These are phyloP conservation scores for Rosa chinensis DNA, from an alignment of 306 rosid genomes.

Conservation along the genomic window DNA sequence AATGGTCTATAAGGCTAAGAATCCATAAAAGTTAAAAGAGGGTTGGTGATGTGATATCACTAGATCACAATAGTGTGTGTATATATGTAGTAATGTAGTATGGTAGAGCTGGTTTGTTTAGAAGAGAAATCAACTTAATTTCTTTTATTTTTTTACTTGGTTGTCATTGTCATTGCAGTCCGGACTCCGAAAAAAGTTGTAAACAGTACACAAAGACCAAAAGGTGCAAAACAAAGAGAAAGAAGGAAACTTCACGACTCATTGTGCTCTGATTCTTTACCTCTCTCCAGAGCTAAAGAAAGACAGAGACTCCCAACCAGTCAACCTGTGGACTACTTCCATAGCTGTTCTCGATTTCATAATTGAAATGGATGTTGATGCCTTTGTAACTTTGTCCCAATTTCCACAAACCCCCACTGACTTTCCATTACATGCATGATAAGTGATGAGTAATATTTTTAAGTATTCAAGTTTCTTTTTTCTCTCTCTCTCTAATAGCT, in stretches of 20 bases:
- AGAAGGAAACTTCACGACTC: not conserved
- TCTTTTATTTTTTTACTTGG: not conserved
- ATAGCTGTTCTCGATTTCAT: not conserved
- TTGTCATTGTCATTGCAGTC: not conserved
- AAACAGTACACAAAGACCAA: not conserved
- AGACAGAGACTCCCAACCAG: not conserved
- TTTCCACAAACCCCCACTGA: not conserved
- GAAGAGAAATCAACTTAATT: not conserved
- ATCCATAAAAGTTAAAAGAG: not conserved
- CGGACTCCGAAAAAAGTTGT: not conserved
- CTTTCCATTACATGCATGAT: not conserved
- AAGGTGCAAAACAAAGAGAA: not conserved
- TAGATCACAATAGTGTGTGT: not conserved
- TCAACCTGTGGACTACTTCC: slow-evolving; percentile 6
- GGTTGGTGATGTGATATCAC: not conserved
- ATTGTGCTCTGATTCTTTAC: not conserved
- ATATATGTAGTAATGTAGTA: not conserved
- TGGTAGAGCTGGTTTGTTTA: not conserved
- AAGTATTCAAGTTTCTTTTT: not conserved
- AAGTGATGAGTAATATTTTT: not conserved
- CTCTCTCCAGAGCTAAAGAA: not conserved
- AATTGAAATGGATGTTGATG: not conserved
- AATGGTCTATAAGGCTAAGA: not conserved
- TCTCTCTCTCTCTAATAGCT: not conserved
- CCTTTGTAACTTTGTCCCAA: not conserved